These are phyloP conservation scores for Lachnellula occidentalis DNA, from an alignment of 2,329 filamentous ascomycete species.

Conservation along the genomic window DNA sequence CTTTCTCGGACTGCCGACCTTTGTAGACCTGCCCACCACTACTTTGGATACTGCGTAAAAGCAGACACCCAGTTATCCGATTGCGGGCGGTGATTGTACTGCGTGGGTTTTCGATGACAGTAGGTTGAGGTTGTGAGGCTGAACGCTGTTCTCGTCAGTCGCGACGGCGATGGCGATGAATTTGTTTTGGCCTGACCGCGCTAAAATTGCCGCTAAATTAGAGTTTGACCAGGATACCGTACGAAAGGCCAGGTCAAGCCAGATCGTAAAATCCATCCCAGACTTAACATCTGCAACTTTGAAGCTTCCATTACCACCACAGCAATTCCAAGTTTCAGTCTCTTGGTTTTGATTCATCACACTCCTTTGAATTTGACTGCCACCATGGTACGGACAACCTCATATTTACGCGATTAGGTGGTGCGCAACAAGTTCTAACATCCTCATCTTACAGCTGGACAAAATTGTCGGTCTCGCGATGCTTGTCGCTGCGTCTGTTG, in stretches of 20 bases:
- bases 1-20: not conserved
- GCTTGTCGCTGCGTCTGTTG: conserved; percentile 66
- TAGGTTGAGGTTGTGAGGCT: not conserved
- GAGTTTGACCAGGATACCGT: no score
- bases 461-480: conserved; percentile 73
- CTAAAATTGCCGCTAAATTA: not conserved
- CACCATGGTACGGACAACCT: conserved; percentile 28
- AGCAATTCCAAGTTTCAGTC: conserved; percentile 8
- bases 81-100: no score
- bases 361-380: conserved; percentile 25
- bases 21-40: not conserved
- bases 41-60: not conserved
- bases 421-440: conserved; percentile 10
- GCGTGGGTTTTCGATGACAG: not conserved
- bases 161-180: not conserved
- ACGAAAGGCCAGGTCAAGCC: not conserved
- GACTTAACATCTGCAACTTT: not conserved
- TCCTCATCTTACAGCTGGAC: conserved; percentile 63
- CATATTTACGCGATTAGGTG: not conserved
- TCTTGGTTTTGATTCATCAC: conserved; percentile 19
- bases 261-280: not conserved
- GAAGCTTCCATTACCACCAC: conserved; percentile 1
- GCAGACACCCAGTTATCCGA: no score
- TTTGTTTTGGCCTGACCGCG: not conserved
- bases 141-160: not conserved